Conservation (phyloP, 768 basidiomycete species). For the Pluteus cervinus region DNA sequence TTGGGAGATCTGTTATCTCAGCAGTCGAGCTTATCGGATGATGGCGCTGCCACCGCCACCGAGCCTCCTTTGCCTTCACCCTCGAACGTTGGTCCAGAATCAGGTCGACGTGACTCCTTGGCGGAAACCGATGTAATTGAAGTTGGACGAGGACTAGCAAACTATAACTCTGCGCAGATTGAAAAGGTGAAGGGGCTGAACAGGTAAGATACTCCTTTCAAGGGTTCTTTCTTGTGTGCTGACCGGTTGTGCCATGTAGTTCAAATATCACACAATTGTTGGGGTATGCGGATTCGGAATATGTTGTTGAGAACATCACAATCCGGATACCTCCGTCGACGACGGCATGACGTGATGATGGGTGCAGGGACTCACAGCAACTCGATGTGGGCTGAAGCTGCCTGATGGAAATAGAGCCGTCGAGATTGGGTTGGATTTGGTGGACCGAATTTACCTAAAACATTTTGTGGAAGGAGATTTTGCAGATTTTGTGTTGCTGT, state of each 20-base stretch:
- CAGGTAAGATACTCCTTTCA: constrained; percentile 50
- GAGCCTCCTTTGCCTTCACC: too few species aligned
- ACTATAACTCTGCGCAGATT: constrained; percentile 94
- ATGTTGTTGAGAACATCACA: constrained; percentile 94
- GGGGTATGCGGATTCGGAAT: constrained; percentile 94
- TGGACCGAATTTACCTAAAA: too few species aligned
- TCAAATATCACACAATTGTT: constrained; percentile 73
- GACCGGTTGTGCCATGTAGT: constrained; percentile 34
- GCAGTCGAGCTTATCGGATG: too few species aligned
- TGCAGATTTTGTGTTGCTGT: too few species aligned
- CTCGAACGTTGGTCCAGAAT: constrained; percentile 13
- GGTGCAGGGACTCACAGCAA: too few species aligned
- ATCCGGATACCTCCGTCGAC: constrained; percentile 58
- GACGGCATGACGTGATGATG: too few species aligned
- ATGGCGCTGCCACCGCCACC: too few species aligned
- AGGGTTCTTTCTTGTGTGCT: constrained; percentile 3
- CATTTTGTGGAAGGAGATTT: too few species aligned
- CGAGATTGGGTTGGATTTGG: too few species aligned
- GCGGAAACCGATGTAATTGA: constrained; percentile 68
- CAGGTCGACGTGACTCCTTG: constrained; percentile 24
- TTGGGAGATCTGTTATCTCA: too few species aligned
- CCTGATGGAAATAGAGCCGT: too few species aligned
- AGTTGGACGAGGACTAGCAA: constrained; percentile 90
- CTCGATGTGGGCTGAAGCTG: too few species aligned
- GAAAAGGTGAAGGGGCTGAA: constrained; percentile 81